phyloP scores from a whole-genome alignment of 345 rosid genomes.

The Punica granatum region DNA sequence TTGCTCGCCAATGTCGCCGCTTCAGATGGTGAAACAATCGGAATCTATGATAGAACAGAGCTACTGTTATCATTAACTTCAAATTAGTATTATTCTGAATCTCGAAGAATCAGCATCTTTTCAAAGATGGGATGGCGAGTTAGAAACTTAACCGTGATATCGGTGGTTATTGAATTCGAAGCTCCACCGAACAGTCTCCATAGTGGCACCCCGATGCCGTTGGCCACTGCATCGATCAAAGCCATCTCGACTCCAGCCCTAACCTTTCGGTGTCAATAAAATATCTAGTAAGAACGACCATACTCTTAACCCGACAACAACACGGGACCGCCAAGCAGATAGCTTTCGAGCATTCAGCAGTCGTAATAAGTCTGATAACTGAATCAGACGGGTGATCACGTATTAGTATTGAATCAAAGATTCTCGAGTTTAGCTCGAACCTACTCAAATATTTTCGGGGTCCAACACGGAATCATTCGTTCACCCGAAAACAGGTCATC shows the following conservation, averaged over 20 bases:
- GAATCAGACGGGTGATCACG: neutral
- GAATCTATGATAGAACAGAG: slow-evolving; percentile 48
- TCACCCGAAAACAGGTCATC: neutral
- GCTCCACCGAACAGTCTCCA: slow-evolving; percentile 90
- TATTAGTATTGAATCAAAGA: neutral
- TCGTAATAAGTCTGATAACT: neutral
- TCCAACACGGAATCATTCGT: neutral
- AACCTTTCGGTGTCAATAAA: slow-evolving; percentile 33
- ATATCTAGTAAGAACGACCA: neutral
- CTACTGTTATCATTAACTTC: neutral
- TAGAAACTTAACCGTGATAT: slow-evolving; percentile 70
- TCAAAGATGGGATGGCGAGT: slow-evolving; percentile 10
- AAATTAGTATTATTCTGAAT: neutral
- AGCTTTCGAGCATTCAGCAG: neutral
- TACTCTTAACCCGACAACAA: neutral
- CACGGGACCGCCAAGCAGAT: neutral
- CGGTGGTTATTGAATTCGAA: slow-evolving; percentile 59
- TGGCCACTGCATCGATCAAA: slow-evolving; percentile 78
- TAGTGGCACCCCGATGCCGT: slow-evolving; percentile 53
- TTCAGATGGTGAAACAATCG: slow-evolving; percentile 75
- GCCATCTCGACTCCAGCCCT: slow-evolving; percentile 95
- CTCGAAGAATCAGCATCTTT: neutral
- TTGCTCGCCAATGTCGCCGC: slow-evolving; percentile 70
- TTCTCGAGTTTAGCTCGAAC: neutral
- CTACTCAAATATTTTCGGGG: neutral